Base-by-base conservation (phyloP, 2,329 filamentous ascomycete species). In the Xylaria polymorpha region DNA sequence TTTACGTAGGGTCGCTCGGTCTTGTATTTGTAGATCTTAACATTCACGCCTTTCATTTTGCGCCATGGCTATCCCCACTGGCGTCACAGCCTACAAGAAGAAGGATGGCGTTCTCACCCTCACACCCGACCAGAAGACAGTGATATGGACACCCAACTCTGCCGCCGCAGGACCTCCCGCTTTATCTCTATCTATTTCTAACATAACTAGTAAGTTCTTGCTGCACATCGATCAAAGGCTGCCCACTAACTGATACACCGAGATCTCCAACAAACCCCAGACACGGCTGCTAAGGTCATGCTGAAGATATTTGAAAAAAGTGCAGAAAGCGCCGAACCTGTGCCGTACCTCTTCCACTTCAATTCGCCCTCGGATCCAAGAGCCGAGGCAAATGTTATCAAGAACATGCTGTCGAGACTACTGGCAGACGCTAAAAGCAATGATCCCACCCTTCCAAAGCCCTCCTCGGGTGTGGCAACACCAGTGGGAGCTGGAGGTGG, bases 231-330 rank as follows among this genome's bases (percentile, higher is more conserved):
- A 62, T 55, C 62, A 3, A 41, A 29, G 25, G 14, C 66, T 53
- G 55, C 53, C 66, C 44, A 68, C 58, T 72, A 63, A 64, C 44
- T n/a, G 29, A 39, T 32, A 32, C 53, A 5, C 59, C 39, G 74
- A 96, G 93, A 98, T 82, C 88, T 99, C 58, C 95, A 99, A 80
- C 95, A 98, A 80, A 98, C 96, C 0, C 94, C 96, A 14, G 93
- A 94, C 69, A 90, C 86, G n/a, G 90, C 89, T 43, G 85, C 94
- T 20, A 98, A 97, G 85, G 94, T 97, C 62, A 97, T 97, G 86
- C 87, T 98, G 68, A 97, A 96, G 80, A 91, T 99, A 64, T 93
- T 98, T 74, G 92, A 92, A 71, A 92, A 94, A 78, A 81, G 88
- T 50, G 81, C 88, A 39, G 83, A 84, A 56, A 84, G 84, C 32